These are phyloP conservation scores for Wickerhamomyces chaumierensis DNA, from an alignment of 805 yeast genomes.

Conservation along the genomic window DNA sequence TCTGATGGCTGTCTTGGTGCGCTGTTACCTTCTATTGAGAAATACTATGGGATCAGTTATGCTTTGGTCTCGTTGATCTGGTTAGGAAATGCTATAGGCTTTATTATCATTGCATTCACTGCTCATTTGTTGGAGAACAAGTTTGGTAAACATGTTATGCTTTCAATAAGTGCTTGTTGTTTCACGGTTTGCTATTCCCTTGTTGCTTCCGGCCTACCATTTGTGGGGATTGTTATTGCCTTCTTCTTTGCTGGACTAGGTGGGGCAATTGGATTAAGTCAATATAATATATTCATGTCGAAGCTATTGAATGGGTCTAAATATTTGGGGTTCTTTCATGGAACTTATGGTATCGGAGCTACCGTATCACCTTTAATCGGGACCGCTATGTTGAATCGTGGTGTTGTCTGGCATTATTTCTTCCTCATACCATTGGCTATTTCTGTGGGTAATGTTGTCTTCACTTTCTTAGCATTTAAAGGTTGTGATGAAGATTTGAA, in stretches of 20 bases:
- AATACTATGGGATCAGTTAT: conserved; percentile 34
- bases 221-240: conserved; percentile 35
- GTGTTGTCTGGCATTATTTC: conserved; percentile 44
- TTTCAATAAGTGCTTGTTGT: conserved; percentile 26
- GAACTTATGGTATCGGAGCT: conserved; percentile 56
- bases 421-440: conserved; percentile 42
- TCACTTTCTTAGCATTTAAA: conserved; percentile 30
- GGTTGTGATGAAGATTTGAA: conserved; percentile 32
- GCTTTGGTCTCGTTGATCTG: conserved; percentile 47
- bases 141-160: conserved; percentile 29
- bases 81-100: conserved; percentile 49
- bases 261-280: conserved; percentile 35
- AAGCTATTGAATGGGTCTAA: conserved; percentile 30
- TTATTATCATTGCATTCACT: conserved; percentile 35
- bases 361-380: conserved; percentile 48
- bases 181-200: conserved; percentile 32
- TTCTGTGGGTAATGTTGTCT: conserved; percentile 21
- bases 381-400: conserved; percentile 37
- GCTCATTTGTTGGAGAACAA: conserved; percentile 31
- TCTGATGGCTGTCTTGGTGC: conserved; percentile 54
- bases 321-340: conserved; percentile 46
- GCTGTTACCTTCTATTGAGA: conserved; percentile 42
- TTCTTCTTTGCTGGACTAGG: conserved; percentile 53
- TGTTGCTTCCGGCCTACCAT: conserved; percentile 36
- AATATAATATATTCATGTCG: conserved; percentile 39